Evolutionary conservation across 805 yeast species (phyloP), one percentile per base, ranked within the genome.

Genomic region (Brettanomyces anomalus): DNA sequence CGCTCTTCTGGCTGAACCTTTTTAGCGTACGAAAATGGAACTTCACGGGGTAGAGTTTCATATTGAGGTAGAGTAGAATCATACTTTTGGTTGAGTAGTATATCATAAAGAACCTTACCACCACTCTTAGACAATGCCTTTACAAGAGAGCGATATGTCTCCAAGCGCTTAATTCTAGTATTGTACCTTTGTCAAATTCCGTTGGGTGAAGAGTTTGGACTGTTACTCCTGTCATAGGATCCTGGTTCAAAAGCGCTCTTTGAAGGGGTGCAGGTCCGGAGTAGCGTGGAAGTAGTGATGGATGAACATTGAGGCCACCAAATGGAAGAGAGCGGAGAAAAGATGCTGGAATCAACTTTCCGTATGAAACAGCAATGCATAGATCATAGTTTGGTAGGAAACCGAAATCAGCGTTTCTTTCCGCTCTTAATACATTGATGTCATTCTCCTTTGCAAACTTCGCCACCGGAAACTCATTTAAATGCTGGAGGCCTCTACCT

Each of bases 251-350:
- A 11, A 93, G 60, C 0, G 96, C 79, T 46, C 77, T 71, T 47
- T 90, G 97, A 4, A 93, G 63, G 0, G 98, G 98, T 1, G 96
- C 82, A 0, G 97, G 80, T 1, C 98, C 98, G 3, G 87, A 74
- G 51, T 85, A 77, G 37, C 64, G 65, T 0, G 98, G 98, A 7
- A 93, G 68, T 5, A 88, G 58, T 0, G 96, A 87, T 0, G 98
- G 98, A 58, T 93, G 98, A 1, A 93, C 87, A 56, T 93, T 93
- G 21, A 93, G 56, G 0, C 97, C 94, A 4, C 89, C 87, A 54
- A 60, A 76, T 11, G 60, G 58, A 17, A 79, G 62, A 0, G 58
- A 40, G 0, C 54, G 40, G 2, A 93, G 60, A 49, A 87, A 76
- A 2, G 58, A 45, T 0, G 62, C 64, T 0, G 97, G 97, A 4